Conservation (phyloP, 306 rosid species). For the Acacia acuminata region DNA sequence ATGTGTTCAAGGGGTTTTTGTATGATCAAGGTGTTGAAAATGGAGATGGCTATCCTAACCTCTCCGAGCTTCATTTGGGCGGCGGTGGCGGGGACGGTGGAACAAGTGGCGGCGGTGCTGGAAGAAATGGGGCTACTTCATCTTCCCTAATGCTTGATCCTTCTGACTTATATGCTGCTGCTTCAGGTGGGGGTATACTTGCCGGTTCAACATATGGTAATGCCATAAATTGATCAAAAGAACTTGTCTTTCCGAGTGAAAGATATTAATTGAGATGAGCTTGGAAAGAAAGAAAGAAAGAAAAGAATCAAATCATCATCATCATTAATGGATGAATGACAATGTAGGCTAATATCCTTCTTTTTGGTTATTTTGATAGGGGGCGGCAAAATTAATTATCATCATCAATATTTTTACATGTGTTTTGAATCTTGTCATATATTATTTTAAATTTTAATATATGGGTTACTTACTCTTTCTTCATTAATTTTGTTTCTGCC, state of each 20-base stretch:
- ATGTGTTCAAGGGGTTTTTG: constrained; percentile 83
- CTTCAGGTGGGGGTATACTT: constrained; percentile 57
- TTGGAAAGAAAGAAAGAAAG: constrained; percentile 19
- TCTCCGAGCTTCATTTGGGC: constrained; percentile 77
- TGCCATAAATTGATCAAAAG: constrained; percentile 55
- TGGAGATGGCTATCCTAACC: constrained; percentile 63
- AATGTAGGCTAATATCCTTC: constrained; percentile 29
- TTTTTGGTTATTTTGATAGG: constrained; percentile 16
- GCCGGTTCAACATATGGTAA: constrained; percentile 83
- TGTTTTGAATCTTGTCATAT: constrained; percentile 37
- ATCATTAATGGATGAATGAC: constrained; percentile 5
- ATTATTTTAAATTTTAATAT: background rate
- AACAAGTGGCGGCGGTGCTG: background rate
- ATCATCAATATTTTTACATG: constrained; percentile 25
- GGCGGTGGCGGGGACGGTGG: background rate
- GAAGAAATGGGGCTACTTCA: constrained; percentile 56
- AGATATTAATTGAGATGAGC: constrained; percentile 30
- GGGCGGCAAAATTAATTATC: background rate
- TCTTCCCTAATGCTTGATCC: constrained; percentile 77
- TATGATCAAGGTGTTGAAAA: constrained; percentile 78
- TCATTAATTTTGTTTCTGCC: background rate
- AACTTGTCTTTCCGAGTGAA: constrained; percentile 31
- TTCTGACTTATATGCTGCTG: constrained; percentile 59
- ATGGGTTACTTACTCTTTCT: constrained; percentile 26
- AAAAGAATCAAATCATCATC: background rate